Percentiles rank a stretch among this genome's conserved stretches.
phyloP scores from a whole-genome alignment of 2,329 filamentous ascomycete genomes.

The Balansia obtecta region DNA sequence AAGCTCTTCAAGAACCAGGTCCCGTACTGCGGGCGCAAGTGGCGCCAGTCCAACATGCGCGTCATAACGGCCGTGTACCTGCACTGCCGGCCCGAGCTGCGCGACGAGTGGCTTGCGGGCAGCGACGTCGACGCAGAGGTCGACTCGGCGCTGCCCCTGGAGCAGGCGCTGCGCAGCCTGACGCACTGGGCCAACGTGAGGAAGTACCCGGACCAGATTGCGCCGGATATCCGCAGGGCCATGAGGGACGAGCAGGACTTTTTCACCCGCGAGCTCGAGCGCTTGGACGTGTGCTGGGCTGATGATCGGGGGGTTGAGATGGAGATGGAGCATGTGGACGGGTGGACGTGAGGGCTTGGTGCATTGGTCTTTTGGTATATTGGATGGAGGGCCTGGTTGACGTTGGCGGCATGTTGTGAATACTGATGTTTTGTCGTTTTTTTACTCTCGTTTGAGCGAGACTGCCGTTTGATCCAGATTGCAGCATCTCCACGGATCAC shows the following conservation, averaged over 20 bases:
- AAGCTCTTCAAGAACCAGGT: slow-evolving; percentile 99
- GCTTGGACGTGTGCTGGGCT: slow-evolving; percentile 44
- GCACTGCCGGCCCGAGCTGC: slow-evolving; percentile 80
- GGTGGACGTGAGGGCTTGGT: slow-evolving; percentile 10
- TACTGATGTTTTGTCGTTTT: too few species aligned
- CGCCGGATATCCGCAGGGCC: slow-evolving; percentile 40
- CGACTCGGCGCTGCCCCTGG: slow-evolving; percentile 80
- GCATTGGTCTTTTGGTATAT: too few species aligned
- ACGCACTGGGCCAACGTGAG: slow-evolving; percentile 93
- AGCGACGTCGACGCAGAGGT: slow-evolving; percentile 88
- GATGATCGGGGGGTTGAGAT: slow-evolving; percentile 25
- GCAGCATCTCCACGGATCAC: too few species aligned
- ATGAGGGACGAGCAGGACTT: slow-evolving; percentile 67
- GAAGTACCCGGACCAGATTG: slow-evolving; percentile 69
- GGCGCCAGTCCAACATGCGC: slow-evolving; percentile 96
- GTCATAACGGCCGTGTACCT: slow-evolving; percentile 96
- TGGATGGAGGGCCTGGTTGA: too few species aligned
- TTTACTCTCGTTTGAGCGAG: too few species aligned
- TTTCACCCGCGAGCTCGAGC: slow-evolving; percentile 66
- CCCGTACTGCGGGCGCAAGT: slow-evolving; percentile 94
- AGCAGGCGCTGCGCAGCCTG: slow-evolving; percentile 77
- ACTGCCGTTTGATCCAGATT: too few species aligned
- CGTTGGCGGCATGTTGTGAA: too few species aligned
- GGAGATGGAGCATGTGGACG: slow-evolving; percentile 23
- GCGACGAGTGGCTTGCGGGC: slow-evolving; percentile 90